Conservation (phyloP, 345 rosid species). For the Bretschneidera sinensis region DNA sequence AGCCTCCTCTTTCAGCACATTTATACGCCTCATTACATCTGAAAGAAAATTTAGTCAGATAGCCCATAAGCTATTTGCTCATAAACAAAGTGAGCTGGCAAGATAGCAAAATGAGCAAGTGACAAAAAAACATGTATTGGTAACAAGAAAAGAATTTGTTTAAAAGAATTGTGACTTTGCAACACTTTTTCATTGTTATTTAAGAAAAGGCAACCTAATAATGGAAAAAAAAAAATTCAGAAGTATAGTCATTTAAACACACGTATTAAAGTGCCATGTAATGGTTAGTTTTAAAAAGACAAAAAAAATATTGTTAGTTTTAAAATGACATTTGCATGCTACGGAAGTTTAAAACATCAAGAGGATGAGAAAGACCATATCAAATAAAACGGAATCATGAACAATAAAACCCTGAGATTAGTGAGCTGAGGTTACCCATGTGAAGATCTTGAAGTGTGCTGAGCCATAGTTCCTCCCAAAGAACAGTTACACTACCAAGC, state of each 20-base stretch:
- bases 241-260: neutral
- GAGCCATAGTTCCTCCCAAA: conserved; percentile 98
- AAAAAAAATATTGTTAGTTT: too few species aligned
- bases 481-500: conserved; percentile 84
- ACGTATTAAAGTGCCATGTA: neutral
- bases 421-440: conserved; percentile 49
- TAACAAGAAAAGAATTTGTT: neutral
- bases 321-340: neutral
- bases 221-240: neutral
- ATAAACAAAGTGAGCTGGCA: conserved; percentile 8
- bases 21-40: conserved; percentile 86
- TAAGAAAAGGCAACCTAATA: neutral
- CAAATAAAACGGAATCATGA: conserved; percentile 11
- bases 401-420: conserved; percentile 14
- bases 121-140: neutral
- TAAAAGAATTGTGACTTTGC: neutral
- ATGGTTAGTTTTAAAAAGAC: neutral
- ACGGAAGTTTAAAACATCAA: neutral
- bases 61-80: too few species aligned
- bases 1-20: conserved; percentile 83
- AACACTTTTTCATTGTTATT: neutral
- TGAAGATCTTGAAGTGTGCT: conserved; percentile 96
- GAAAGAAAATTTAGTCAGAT: conserved; percentile 23
- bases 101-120: conserved; percentile 7
- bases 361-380: conserved; percentile 2